phyloP scores from a whole-genome alignment of 176 grass and related monocot species.

The Triticum urartu region DNA sequence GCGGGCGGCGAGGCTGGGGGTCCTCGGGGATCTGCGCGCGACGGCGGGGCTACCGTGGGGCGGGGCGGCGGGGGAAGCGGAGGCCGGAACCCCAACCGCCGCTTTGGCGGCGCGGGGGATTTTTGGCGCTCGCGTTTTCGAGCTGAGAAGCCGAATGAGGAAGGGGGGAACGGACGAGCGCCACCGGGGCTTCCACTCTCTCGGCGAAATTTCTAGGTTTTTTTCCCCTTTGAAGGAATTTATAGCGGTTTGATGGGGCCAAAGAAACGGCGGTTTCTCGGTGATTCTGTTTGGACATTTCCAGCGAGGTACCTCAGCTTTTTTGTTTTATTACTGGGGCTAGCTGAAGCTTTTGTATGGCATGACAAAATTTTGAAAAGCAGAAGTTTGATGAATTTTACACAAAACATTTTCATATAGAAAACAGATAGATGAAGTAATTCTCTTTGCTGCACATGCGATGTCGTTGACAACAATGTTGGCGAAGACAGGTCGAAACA shows the following conservation, averaged over 20 bases:
- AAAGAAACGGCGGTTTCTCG: conserved; percentile 19
- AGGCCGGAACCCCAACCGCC: neutral
- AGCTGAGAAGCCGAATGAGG: neutral
- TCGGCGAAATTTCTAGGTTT: neutral
- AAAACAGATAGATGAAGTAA: no score
- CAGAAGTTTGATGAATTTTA: no score
- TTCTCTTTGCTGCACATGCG: no score
- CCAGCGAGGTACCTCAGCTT: no score
- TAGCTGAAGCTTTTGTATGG: no score
- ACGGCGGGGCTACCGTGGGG: neutral
- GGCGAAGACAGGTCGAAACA: no score
- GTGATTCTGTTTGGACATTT: neutral
- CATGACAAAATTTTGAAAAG: no score
- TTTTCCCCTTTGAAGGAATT: neutral
- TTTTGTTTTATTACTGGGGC: no score
- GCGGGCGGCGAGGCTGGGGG: neutral
- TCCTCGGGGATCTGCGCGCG: neutral
- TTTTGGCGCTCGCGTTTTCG: conserved; percentile 10
- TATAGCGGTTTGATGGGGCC: conserved; percentile 30
- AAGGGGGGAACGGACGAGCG: neutral
- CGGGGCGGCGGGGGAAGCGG: neutral
- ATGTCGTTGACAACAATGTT: no score
- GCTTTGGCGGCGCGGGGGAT: neutral
- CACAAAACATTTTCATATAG: no score
- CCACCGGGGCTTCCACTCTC: neutral